A percentile compares a stretch with the other conserved stretches of the same genome.
Evolutionary conservation across 2,329 filamentous ascomycete species (phyloP).

Genomic region (Colletotrichum magnum): DNA sequence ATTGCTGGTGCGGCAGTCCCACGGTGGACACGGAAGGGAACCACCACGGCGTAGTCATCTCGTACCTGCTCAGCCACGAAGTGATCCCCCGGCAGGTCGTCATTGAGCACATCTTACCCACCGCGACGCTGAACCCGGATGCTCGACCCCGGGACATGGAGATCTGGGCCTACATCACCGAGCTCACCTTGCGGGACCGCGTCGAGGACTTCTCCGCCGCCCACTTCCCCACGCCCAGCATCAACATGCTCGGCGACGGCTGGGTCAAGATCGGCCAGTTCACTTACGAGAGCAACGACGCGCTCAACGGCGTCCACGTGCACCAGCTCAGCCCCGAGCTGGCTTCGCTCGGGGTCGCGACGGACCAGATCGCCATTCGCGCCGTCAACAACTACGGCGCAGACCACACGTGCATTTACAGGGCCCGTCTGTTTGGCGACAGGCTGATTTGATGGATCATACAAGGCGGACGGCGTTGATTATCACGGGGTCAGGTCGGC

Average conservation of each 20-base stretch:
- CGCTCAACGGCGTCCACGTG: slow-evolving; percentile 64
- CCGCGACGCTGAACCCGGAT: slow-evolving; percentile 72
- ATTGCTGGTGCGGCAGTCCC: slow-evolving; percentile 85
- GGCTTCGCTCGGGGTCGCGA: slow-evolving; percentile 60
- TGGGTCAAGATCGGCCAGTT: slow-evolving; percentile 73
- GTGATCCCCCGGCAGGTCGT: slow-evolving; percentile 79
- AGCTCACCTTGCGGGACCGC: slow-evolving; percentile 56
- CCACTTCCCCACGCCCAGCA: slow-evolving; percentile 53
- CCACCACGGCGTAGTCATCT: slow-evolving; percentile 73
- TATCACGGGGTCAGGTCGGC: not conserved
- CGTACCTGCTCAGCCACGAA: slow-evolving; percentile 69
- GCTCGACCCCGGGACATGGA: slow-evolving; percentile 78
- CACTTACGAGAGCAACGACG: slow-evolving; percentile 62
- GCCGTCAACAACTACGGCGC: slow-evolving; percentile 72
- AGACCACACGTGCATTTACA: slow-evolving; percentile 77
- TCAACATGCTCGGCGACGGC: slow-evolving; percentile 46
- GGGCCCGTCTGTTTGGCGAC: slow-evolving; percentile 71
- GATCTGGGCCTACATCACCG: slow-evolving; percentile 74
- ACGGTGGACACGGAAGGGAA: slow-evolving; percentile 55
- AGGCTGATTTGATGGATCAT: slow-evolving; percentile 35
- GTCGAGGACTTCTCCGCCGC: slow-evolving; percentile 59
- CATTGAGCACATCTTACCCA: slow-evolving; percentile 78
- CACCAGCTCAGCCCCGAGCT: slow-evolving; percentile 68
- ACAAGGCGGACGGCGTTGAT: slow-evolving; percentile 10
- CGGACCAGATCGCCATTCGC: slow-evolving; percentile 68